phyloP scores from a whole-genome alignment of 2,329 filamentous ascomycete species.

The Claviceps humidiphila region DNA sequence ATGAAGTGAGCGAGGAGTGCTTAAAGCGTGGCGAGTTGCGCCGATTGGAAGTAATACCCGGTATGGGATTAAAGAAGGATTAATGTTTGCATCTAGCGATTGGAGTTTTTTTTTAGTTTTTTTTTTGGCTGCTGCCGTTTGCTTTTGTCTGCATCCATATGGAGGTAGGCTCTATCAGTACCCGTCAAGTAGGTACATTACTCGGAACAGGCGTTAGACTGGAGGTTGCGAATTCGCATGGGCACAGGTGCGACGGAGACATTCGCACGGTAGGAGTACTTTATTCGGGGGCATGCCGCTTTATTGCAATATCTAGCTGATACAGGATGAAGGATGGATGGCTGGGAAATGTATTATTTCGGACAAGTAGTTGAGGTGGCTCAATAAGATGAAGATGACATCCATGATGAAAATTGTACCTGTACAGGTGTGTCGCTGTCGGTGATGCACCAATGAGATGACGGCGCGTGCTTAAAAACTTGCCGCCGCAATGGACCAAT shows the following conservation, averaged over 20 bases:
- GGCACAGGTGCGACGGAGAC: neutral
- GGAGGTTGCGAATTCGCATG: neutral
- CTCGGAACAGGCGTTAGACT: neutral
- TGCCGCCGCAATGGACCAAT: no score
- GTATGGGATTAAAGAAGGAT: neutral
- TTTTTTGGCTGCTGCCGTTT: slow-evolving; percentile 2
- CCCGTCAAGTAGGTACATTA: no score
- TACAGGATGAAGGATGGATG: neutral
- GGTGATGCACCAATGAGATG: no score
- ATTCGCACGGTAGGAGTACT: slow-evolving; percentile 1
- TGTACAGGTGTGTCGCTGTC: no score
- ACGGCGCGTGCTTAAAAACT: no score
- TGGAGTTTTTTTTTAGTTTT: slow-evolving; percentile 19
- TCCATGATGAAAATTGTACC: no score
- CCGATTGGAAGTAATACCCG: neutral
- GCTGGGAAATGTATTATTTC: neutral
- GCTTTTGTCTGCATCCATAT: slow-evolving; percentile 10
- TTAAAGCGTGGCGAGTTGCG: no score
- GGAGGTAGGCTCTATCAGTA: slow-evolving; percentile 4
- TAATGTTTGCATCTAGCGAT: slow-evolving; percentile 22
- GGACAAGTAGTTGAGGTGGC: neutral
- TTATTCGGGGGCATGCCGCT: slow-evolving; percentile 4
- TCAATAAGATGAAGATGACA: neutral
- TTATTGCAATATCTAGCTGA: slow-evolving; percentile 5
- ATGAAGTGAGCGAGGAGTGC: neutral